Conservation (phyloP, 805 yeast genomes). For the Ascoidea asiatica region DNA sequence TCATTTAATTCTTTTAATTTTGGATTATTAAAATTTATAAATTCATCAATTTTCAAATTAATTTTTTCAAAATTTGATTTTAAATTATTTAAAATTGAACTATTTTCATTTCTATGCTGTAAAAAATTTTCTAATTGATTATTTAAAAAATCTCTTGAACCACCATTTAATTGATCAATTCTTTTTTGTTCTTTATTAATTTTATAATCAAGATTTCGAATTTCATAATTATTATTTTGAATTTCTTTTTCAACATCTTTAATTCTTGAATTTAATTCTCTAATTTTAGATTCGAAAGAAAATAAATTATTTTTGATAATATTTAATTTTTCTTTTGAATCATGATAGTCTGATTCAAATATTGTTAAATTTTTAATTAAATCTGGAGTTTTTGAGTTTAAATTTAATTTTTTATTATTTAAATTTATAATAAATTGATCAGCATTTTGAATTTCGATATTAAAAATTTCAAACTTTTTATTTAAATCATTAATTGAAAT, state of each 20-base stretch:
- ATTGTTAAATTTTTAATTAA: constrained; percentile 8
- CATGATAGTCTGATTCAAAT: not conserved
- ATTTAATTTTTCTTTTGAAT: constrained; percentile 11
- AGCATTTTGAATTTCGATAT: not conserved
- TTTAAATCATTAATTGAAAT: constrained; percentile 4
- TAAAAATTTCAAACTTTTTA: constrained; percentile 12
- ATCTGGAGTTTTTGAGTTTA: constrained; percentile 12
- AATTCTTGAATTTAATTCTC: constrained; percentile 11
- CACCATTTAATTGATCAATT: constrained; percentile 29
- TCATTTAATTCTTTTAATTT: constrained; percentile 16
- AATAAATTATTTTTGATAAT: constrained; percentile 13
- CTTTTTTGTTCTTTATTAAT: constrained; percentile 22
- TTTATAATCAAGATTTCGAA: constrained; percentile 13
- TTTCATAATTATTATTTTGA: constrained; percentile 12
- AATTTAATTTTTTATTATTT: constrained; percentile 9
- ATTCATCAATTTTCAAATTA: constrained; percentile 2
- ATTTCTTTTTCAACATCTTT: constrained; percentile 4
- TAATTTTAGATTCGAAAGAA: constrained; percentile 14
- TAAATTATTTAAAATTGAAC: constrained; percentile 2
- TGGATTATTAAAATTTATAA: not conserved
- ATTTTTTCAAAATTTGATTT: constrained; percentile 6
- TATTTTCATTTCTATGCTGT: constrained; percentile 15
- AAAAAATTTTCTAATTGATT: no score
- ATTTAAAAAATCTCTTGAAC: constrained; percentile 14
- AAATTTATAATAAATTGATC: constrained; percentile 8